Conservation (phyloP, 805 yeast species). For the Trichomonascus vanleenenianus region DNA sequence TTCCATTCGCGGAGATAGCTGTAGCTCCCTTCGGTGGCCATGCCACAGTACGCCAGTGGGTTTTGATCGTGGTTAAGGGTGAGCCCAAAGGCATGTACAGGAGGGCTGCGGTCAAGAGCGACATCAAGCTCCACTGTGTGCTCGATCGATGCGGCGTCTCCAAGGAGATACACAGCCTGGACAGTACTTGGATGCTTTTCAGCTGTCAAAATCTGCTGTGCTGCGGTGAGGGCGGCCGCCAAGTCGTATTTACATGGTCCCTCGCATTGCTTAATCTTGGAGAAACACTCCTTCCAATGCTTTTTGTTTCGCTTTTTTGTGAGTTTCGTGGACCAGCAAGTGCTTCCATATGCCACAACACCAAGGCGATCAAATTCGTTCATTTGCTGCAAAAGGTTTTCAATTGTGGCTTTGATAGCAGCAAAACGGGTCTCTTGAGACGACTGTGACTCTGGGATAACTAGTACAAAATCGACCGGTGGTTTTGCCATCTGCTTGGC, state of each 20-base stretch:
- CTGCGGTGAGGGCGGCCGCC: no score
- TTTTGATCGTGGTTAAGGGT: conserved; percentile 16
- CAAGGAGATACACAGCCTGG: no score
- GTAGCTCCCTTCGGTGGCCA: conserved; percentile 17
- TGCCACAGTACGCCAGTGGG: conserved; percentile 10
- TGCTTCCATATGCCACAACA: conserved; percentile 8
- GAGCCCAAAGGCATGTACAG: conserved; percentile 20
- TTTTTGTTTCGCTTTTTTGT: not conserved
- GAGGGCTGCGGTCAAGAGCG: no score
- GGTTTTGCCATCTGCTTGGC: not conserved
- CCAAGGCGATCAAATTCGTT: conserved; percentile 12
- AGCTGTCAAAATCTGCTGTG: no score
- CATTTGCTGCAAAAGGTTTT: conserved; percentile 5
- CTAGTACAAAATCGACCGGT: conserved; percentile 11
- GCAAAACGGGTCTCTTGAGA: conserved; percentile 5
- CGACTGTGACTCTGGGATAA: conserved; percentile 10
- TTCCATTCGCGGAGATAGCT: conserved; percentile 18
- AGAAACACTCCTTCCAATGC: not conserved
- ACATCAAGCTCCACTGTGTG: no score
- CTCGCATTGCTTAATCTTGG: not conserved
- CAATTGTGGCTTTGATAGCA: conserved; percentile 1
- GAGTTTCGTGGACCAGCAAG: not conserved
- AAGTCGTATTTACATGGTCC: no score
- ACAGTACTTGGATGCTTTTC: no score
- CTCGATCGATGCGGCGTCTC: no score